A percentile compares a stretch with the other conserved stretches of the same genome.
phyloP scores from a whole-genome alignment of 208 protist genomes.

The Trichomonas gallinae region DNA sequence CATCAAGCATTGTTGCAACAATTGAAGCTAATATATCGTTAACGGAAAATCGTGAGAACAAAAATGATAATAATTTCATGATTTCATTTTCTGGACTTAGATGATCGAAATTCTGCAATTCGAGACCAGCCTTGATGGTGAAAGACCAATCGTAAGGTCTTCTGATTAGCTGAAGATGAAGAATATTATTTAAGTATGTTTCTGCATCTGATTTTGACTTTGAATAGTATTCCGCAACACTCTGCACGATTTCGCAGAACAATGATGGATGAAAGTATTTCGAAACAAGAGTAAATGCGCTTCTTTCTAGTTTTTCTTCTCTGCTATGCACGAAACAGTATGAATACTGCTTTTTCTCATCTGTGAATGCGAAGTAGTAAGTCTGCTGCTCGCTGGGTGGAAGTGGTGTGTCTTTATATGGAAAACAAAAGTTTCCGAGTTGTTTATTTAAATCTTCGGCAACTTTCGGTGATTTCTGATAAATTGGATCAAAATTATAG shows the following conservation, averaged over 20 bases:
- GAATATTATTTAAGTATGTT: background rate
- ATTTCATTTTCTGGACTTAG: background rate
- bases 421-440: background rate
- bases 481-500: background rate
- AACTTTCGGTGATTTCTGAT: background rate
- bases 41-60: background rate
- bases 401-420: background rate
- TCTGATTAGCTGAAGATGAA: background rate
- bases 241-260: background rate
- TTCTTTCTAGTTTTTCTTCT: background rate
- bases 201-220: background rate
- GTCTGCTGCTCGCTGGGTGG: too few relatives aligned
- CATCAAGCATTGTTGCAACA: background rate
- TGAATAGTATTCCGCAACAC: background rate
- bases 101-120: background rate
- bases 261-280: background rate
- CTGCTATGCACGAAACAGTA: background rate
- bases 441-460: background rate
- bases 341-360: background rate
- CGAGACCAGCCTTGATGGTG: too few relatives aligned
- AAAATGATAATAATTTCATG: background rate
- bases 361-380: background rate
- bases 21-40: background rate
- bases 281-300: background rate
- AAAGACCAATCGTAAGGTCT: background rate